Percentiles rank a stretch among this genome's conserved stretches.
phyloP scores from a whole-genome alignment of 2,329 filamentous ascomycete genomes.

The Hypoxylon sp. region DNA sequence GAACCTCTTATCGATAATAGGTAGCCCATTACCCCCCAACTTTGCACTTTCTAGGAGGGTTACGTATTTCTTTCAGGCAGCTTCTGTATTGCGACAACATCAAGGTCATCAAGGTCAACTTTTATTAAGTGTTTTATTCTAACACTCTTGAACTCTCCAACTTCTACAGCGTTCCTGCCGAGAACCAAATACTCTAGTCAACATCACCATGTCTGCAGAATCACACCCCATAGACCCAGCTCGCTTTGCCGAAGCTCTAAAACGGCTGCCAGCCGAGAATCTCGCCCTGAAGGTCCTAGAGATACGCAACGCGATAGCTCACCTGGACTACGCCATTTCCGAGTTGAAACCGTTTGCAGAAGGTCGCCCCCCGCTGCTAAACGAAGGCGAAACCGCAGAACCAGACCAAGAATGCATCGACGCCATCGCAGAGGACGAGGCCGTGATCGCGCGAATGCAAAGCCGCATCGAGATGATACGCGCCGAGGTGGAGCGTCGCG shows the following conservation, averaged over 20 bases:
- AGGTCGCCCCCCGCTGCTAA: slow-evolving; percentile 57
- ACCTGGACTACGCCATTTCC: slow-evolving; percentile 81
- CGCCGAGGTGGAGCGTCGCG: slow-evolving; percentile 73
- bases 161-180: slow-evolving; percentile 3
- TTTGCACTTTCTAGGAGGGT: slow-evolving; percentile 7
- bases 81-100: slow-evolving; percentile 47
- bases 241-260: slow-evolving; percentile 77
- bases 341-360: slow-evolving; percentile 79
- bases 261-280: slow-evolving; percentile 74
- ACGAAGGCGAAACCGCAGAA: slow-evolving; percentile 47
- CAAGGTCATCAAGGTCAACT: slow-evolving; percentile 5
- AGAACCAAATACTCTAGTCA: background rate
- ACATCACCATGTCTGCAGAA: slow-evolving; percentile 71
- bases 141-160: background rate
- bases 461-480: slow-evolving; percentile 75
- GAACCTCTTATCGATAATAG: slow-evolving; percentile 40
- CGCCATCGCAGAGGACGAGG: slow-evolving; percentile 79
- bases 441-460: slow-evolving; percentile 77
- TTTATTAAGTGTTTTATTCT: background rate
- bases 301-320: slow-evolving; percentile 79
- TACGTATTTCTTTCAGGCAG: slow-evolving; percentile 41
- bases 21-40: slow-evolving; percentile 14
- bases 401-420: slow-evolving; percentile 80
- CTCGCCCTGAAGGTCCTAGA: slow-evolving; percentile 83
- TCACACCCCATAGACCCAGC: slow-evolving; percentile 71